Evolutionary conservation across 139 green algal genomes (phyloP), one percentile per base, ranked within the genome.

Genomic region (Desmodesmus armatus): DNA sequence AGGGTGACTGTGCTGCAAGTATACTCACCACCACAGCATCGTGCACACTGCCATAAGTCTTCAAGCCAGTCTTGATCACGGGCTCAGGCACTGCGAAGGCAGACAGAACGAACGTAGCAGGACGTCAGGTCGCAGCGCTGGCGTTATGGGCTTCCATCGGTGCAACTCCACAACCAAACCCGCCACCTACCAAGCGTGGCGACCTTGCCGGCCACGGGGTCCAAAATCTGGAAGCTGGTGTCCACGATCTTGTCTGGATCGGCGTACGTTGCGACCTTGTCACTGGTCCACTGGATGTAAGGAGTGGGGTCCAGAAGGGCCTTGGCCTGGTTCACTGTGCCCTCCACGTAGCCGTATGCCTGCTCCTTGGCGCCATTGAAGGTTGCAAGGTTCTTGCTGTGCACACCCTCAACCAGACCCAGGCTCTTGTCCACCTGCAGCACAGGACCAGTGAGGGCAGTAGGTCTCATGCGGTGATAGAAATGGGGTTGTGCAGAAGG

Each of bases 341-440:
- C 23, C 72, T 87, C 82, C 21, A 87, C 82, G 15, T 70, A 21
- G 0, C 39, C 44, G 58, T 67, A 87, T 37, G 66, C 67, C 72
- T 81, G 58, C 13, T 75, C 72, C 71, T 87, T 87, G 40, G 82
- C 82, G 15, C 41, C 41, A 41, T 21, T 76, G 55, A 87, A 87
- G 72, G 82, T 76, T 55, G 21, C 44, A 71, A 87, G 82, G 58
- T 87, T 87, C 71, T 87, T 87, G 39, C 53, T 55, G 40, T 87
- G 82, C 19, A 87, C n/a, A 37, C 79, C 79, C n/a, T 15, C 27
- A 31, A 86, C 23, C 11, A 47, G 53, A 6, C 49, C 63, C 23
- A 71, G 23, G 5, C 49, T 44, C 19, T 63, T 60, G 71, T 81
- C 58, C 15, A 87, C 71, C n/a, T n/a, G n/a, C n/a, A n/a, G n/a